phyloP scores from a whole-genome alignment of 2,329 filamentous ascomycete species.

The Trichophyton rubrum region DNA sequence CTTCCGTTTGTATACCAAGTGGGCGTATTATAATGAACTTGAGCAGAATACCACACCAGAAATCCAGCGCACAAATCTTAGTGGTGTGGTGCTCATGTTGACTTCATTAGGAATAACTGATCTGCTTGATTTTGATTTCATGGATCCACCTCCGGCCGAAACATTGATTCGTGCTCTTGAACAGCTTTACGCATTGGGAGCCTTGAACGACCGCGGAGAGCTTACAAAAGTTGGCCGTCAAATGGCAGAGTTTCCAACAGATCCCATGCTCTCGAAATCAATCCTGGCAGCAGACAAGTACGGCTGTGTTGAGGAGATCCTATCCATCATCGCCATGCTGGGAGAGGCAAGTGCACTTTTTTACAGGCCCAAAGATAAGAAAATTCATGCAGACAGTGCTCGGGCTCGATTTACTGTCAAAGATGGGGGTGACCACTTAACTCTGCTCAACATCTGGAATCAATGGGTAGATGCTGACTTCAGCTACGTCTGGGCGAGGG shows the following conservation, averaged over 20 bases:
- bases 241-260: slow-evolving; percentile 90
- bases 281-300: slow-evolving; percentile 80
- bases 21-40: slow-evolving; percentile 88
- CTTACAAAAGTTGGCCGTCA: slow-evolving; percentile 83
- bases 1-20: slow-evolving; percentile 87
- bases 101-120: slow-evolving; percentile 89
- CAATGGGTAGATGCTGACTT: slow-evolving; percentile 92
- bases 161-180: slow-evolving; percentile 81
- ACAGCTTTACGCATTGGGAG: slow-evolving; percentile 80
- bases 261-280: slow-evolving; percentile 81
- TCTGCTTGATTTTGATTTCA: slow-evolving; percentile 86
- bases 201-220: slow-evolving; percentile 75
- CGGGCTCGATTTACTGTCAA: slow-evolving; percentile 78
- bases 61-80: slow-evolving; percentile 82
- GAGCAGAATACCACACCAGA: slow-evolving; percentile 86
- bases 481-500: slow-evolving; percentile 70
- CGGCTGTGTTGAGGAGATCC: slow-evolving; percentile 83
- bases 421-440: slow-evolving; percentile 81
- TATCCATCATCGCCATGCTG: slow-evolving; percentile 90
- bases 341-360: slow-evolving; percentile 80
- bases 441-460: slow-evolving; percentile 84
- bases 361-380: slow-evolving; percentile 93
- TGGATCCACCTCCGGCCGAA: slow-evolving; percentile 84
- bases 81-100: slow-evolving; percentile 67
- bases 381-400: slow-evolving; percentile 86